phyloP scores from a whole-genome alignment of 495 filamentous ascomycete species.

The Annulohypoxylon nitens region DNA sequence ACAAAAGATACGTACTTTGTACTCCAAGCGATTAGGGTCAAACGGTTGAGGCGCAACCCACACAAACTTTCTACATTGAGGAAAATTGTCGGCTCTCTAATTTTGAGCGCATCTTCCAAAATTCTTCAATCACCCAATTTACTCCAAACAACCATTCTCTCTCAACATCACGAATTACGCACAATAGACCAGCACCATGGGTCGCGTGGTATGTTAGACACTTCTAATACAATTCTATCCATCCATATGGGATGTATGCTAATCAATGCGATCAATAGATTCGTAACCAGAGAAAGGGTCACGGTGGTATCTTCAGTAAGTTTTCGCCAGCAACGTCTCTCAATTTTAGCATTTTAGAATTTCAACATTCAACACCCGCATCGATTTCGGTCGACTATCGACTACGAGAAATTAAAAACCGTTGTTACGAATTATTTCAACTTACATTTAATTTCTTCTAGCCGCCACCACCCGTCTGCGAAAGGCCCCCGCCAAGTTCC shows the following conservation, averaged over 20 bases:
- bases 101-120: constrained; percentile 47
- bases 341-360: neutral
- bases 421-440: constrained; percentile 25
- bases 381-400: constrained; percentile 37
- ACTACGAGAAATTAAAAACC: constrained; percentile 32
- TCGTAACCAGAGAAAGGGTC: constrained; percentile 97
- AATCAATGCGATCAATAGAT: constrained; percentile 65
- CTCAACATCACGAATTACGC: constrained; percentile 52
- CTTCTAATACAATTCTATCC: neutral
- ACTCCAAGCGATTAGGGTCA: constrained; percentile 52
- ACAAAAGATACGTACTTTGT: constrained; percentile 37
- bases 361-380: neutral
- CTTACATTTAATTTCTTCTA: constrained; percentile 46
- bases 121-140: constrained; percentile 47
- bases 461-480: constrained; percentile 83
- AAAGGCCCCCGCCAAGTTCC: constrained; percentile 89
- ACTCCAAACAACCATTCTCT: constrained; percentile 40
- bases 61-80: constrained; percentile 48
- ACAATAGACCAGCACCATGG: constrained; percentile 57
- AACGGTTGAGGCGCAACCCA: constrained; percentile 45
- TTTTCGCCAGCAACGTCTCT: constrained; percentile 43
- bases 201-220: constrained; percentile 64
- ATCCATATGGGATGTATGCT: constrained; percentile 30
- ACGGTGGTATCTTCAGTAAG: constrained; percentile 98
- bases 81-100: constrained; percentile 53